Evolutionary conservation across 306 rosid species (phyloP), one percentile per base, ranked within the genome.

Genomic region (Lotus japonicus): DNA sequence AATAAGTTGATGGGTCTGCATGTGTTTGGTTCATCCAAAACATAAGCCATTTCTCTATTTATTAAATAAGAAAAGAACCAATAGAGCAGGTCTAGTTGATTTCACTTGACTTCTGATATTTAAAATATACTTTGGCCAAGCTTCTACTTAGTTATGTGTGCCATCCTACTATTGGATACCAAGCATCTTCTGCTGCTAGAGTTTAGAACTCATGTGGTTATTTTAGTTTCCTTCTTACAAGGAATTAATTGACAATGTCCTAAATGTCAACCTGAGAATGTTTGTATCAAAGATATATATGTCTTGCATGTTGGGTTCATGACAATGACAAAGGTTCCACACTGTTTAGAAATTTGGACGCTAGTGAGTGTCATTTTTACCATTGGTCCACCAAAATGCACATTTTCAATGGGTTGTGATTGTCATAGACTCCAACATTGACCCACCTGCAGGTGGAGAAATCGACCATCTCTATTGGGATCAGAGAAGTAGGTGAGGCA

Each of bases 401-500:
- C 36, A 71, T 68, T 56, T 62, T 75, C 62, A 81, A 83, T 67
- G 89, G 88, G 36, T 31, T 82, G 81, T 80, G 87, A 87, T 68
- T 66, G 78, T 81, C 77, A 28, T 11, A 73, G 81, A 78, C 78
- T 80, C 45, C 77, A 63, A 74, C 62, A 73, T 82, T 88, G 95
- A 84, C 97, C 97, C 91, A 88, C 89, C 73, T 77, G 88, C 79
- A 75, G 96, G 83, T 92, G 81, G 68, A 86, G 87, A 66, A 86
- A 84, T 83, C 56, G 92, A 90, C 94, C 81, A 88, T 89, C 97
- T 73, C 87, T 81, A 78, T 80, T 85, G 81, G 64, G 79, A 85
- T 78, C 80, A 77, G 72, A 78, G 62, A 78, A 84, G 78, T 78
- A 51, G 96, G 89, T 83, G 81, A 53, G 70, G 74, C 81, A 80